A percentile compares a stretch with the other conserved stretches of the same genome.
These are phyloP conservation scores for Thelephora aurantiotincta DNA, from an alignment of 768 basidiomycete species.

Conservation along the genomic window DNA sequence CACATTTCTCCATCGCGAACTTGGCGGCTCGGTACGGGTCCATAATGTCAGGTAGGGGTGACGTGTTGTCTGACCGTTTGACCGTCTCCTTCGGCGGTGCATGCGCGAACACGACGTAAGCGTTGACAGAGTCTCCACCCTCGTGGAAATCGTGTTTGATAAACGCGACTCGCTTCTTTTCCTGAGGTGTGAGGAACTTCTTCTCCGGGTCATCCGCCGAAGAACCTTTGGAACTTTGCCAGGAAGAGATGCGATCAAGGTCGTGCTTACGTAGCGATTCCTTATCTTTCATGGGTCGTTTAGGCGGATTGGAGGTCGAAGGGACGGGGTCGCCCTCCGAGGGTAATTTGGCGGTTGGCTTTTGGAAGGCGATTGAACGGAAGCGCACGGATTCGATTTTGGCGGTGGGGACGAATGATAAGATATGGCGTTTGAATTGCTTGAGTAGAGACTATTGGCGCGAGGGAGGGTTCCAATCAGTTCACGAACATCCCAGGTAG, in stretches of 20 bases:
- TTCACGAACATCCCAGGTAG: not conserved
- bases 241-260: conserved; percentile 41
- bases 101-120: conserved; percentile 87
- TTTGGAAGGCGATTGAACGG: conserved; percentile 84
- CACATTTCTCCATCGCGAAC: conserved; percentile 39
- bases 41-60: conserved; percentile 33
- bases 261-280: conserved; percentile 30
- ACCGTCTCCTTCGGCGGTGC: conserved; percentile 21
- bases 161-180: conserved; percentile 90
- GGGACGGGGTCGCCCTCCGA: conserved; percentile 6
- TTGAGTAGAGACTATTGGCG: conserved; percentile 50
- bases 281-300: conserved; percentile 11
- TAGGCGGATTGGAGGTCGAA: conserved; percentile 14
- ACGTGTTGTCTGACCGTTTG: conserved; percentile 32
- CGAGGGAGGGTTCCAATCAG: not conserved
- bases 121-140: conserved; percentile 61
- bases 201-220: conserved; percentile 34
- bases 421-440: conserved; percentile 62
- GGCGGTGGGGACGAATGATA: conserved; percentile 52
- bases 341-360: conserved; percentile 55
- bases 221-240: conserved; percentile 33
- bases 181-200: conserved; percentile 58
- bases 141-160: conserved; percentile 88
- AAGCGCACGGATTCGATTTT: conserved; percentile 90
- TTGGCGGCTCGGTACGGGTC: conserved; percentile 62